Conservation (phyloP, 495 filamentous ascomycete genomes). For the Penicillium flavigenum region DNA sequence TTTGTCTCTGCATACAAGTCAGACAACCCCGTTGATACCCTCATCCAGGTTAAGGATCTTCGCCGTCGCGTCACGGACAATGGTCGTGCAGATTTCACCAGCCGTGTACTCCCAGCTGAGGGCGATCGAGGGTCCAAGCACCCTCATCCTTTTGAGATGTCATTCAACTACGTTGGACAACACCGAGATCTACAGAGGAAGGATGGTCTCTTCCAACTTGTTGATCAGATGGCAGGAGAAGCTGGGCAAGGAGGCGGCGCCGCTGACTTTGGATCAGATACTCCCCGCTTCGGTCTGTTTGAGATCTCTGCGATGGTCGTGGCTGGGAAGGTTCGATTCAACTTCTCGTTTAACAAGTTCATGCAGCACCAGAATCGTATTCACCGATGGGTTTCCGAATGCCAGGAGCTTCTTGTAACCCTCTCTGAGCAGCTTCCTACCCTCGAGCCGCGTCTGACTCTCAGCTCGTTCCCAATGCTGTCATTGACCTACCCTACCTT, state of each 20-base stretch:
- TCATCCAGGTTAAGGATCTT: constrained; percentile 48
- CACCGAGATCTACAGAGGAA: constrained; percentile 61
- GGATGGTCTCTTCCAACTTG: constrained; percentile 60
- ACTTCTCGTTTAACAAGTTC: constrained; percentile 61
- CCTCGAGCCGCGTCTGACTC: constrained; percentile 51
- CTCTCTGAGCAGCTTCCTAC: constrained; percentile 51
- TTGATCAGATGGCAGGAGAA: constrained; percentile 50
- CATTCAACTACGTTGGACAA: constrained; percentile 68
- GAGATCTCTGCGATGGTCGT: constrained; percentile 63
- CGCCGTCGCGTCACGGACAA: constrained; percentile 46
- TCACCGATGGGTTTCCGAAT: constrained; percentile 57
- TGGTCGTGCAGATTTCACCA: constrained; percentile 51
- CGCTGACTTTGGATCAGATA: constrained; percentile 57
- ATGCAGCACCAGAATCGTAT: constrained; percentile 60
- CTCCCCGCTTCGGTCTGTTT: constrained; percentile 63
- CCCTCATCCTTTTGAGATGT: constrained; percentile 65
- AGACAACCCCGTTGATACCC: constrained; percentile 37
- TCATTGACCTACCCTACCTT: constrained; percentile 60
- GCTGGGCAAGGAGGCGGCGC: constrained; percentile 44
- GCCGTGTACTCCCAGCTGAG: constrained; percentile 48
- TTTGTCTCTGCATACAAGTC: constrained; percentile 25
- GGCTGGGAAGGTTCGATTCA: constrained; percentile 59
- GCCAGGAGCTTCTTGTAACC: constrained; percentile 52
- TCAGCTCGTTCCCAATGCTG: constrained; percentile 63
- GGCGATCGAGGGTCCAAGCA: constrained; percentile 37